phyloP scores from a whole-genome alignment of 306 rosid species.

The Dryas octopetala region DNA sequence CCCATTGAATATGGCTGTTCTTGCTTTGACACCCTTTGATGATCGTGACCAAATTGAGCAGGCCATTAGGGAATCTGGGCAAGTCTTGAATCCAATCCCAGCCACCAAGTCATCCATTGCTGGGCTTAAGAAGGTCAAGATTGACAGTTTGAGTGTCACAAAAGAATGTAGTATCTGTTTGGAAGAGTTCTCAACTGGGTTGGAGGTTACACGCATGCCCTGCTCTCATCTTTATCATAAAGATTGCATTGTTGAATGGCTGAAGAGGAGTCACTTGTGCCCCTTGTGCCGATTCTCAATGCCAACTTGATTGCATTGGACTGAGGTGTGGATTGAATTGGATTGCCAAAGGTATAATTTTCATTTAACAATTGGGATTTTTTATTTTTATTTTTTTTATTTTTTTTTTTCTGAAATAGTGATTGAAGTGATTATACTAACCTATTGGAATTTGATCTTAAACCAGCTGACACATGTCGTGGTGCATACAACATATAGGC shows the following conservation, averaged over 20 bases:
- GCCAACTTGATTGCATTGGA: slow-evolving; percentile 22
- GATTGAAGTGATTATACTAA: not conserved
- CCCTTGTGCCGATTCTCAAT: slow-evolving; percentile 35
- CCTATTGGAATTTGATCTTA: not conserved
- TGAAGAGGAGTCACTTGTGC: slow-evolving; percentile 30
- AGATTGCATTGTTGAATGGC: slow-evolving; percentile 37
- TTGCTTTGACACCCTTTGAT: slow-evolving; percentile 30
- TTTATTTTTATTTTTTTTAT: not conserved
- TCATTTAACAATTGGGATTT: not conserved
- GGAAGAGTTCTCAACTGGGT: slow-evolving; percentile 32
- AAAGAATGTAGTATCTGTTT: slow-evolving; percentile 36
- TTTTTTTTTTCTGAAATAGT: not conserved
- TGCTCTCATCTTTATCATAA: slow-evolving; percentile 39
- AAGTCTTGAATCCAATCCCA: slow-evolving; percentile 18
- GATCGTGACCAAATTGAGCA: slow-evolving; percentile 31
- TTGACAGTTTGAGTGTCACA: slow-evolving; percentile 16
- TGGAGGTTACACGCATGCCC: slow-evolving; percentile 31
- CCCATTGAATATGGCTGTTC: slow-evolving; percentile 22
- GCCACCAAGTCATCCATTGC: slow-evolving; percentile 24
- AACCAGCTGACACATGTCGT: not conserved
- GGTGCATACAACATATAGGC: not conserved
- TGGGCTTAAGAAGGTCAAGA: slow-evolving; percentile 21
- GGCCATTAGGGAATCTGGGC: slow-evolving; percentile 22
- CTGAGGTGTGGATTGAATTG: not conserved
- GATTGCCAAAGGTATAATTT: not conserved